Evolutionary conservation across 75 land plant genomes (phyloP).

Genomic region (Cupressus sempervirens): DNA sequence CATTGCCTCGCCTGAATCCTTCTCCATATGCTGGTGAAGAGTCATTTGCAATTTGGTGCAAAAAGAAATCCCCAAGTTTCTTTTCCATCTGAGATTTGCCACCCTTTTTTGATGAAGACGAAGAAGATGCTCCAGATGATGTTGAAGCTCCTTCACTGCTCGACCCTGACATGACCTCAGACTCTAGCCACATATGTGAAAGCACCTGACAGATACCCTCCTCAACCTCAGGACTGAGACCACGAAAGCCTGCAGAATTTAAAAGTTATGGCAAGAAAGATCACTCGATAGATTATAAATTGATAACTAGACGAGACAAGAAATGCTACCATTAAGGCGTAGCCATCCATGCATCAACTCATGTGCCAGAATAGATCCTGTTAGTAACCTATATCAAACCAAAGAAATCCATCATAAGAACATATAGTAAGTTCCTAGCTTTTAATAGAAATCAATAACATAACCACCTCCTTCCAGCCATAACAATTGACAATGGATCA

Average conservation of each 20-base stretch:
- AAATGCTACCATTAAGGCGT: slow-evolving; percentile 71
- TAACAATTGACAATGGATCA: neutral
- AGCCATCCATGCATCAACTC: slow-evolving; percentile 98
- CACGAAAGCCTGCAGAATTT: slow-evolving; percentile 45
- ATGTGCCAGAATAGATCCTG: slow-evolving; percentile 94
- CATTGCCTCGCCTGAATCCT: slow-evolving; percentile 71
- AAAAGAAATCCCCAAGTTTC: slow-evolving; percentile 82
- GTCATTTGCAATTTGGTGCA: slow-evolving; percentile 81
- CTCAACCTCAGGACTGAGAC: slow-evolving; percentile 58
- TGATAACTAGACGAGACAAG: neutral
- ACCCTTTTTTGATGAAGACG: slow-evolving; percentile 23
- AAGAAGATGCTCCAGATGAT: slow-evolving; percentile 24
- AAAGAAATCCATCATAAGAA: slow-evolving; percentile 3
- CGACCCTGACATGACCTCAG: slow-evolving; percentile 38
- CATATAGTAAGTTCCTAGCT: slow-evolving; percentile 1
- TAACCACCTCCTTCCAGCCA: neutral
- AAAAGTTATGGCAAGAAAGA: slow-evolving; percentile 3
- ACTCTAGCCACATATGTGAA: slow-evolving; percentile 73
- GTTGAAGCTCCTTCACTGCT: slow-evolving; percentile 29
- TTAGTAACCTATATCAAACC: slow-evolving; percentile 54
- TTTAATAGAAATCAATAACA: neutral
- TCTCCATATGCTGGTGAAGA: slow-evolving; percentile 82
- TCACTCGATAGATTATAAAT: neutral
- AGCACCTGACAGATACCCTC: slow-evolving; percentile 93
- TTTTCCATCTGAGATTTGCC: slow-evolving; percentile 37